Evolutionary conservation across 352 stramenopile species (phyloP), one percentile per base, ranked within the genome.

Genomic region (Vaucheria bursata): DNA sequence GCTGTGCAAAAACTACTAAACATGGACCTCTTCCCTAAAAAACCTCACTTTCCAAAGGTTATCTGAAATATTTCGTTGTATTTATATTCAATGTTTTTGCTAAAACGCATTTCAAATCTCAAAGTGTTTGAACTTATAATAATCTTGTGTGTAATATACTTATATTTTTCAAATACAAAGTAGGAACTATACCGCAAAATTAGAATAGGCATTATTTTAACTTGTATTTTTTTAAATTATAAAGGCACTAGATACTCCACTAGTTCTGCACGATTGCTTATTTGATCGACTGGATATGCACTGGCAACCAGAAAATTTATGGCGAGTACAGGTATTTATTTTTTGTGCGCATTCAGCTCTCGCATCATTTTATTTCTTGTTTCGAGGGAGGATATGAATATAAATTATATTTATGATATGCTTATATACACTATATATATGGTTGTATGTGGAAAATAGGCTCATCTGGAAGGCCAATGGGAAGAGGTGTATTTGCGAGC

Each of bases 231-330:
- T n/a, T 50, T 5, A 18, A 25, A 39, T 35, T 40, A 2, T 40
- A 36, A 31, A 82, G 77, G 95, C 96, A 0, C 86, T 89, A 2
- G 95, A 99, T 70, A 82, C 87, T 12, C 93, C 94, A 45, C 89
- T 99, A 70, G 93, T 98, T n/a, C 85, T 99, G 3, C 95, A 99
- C 83, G 89, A 97, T 78, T 99, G 96, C 85, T 86, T 88, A 52
- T 99, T 97, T 83, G 86, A 89, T 8, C 88, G 92, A 80, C 79
- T 96, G 35, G 12, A 85, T 39, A 94, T 97, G 68, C 73, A 88
- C 71, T 90, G 83, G 71, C 75, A 87, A 8, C 64, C 74, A 25
- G 65, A 72, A 8, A 72, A 72, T 8, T 8, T 72, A 12, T 72
- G 65, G 65, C 12, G 65, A 7, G 18, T 72, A 40, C 65, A 72